Conservation (phyloP, 805 yeast genomes). For the Yarrowia yakushimensis region DNA sequence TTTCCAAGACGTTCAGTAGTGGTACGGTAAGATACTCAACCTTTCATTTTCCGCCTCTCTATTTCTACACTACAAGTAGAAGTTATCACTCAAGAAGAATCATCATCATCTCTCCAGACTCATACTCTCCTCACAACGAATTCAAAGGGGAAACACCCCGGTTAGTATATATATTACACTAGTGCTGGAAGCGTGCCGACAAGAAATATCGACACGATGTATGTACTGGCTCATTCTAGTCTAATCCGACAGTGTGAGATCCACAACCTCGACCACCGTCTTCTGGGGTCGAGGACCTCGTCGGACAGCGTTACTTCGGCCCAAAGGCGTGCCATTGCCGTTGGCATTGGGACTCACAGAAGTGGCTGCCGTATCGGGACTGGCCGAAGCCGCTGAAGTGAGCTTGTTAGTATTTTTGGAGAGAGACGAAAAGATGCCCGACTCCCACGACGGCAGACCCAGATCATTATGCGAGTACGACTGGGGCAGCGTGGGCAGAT, state of each 20-base stretch:
- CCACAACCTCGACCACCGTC: conserved; percentile 7
- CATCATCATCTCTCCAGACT: background rate
- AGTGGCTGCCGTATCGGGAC: conserved; percentile 13
- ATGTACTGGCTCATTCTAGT: background rate
- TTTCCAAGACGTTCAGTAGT: too few species aligned
- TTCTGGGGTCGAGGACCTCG: background rate
- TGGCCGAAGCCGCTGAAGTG: conserved; percentile 10
- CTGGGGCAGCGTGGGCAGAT: background rate
- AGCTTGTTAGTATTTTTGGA: background rate
- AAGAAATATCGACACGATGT: background rate
- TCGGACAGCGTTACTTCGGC: conserved; percentile 9
- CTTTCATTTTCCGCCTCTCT: too few species aligned
- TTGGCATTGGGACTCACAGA: conserved; percentile 1
- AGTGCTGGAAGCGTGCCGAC: background rate
- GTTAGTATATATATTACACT: conserved; percentile 16
- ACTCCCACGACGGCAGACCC: conserved; percentile 7
- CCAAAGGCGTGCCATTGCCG: background rate
- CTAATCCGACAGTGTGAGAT: background rate
- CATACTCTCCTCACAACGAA: too few species aligned
- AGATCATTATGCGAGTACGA: background rate
- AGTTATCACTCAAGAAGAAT: too few species aligned
- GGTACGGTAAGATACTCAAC: too few species aligned
- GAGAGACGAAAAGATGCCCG: background rate
- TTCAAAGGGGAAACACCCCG: background rate
- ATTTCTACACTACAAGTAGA: too few species aligned